A percentile compares a stretch with the other conserved stretches of the same genome.
Evolutionary conservation across 352 stramenopile species (phyloP).

Genomic region (Pythium folliculosum): DNA sequence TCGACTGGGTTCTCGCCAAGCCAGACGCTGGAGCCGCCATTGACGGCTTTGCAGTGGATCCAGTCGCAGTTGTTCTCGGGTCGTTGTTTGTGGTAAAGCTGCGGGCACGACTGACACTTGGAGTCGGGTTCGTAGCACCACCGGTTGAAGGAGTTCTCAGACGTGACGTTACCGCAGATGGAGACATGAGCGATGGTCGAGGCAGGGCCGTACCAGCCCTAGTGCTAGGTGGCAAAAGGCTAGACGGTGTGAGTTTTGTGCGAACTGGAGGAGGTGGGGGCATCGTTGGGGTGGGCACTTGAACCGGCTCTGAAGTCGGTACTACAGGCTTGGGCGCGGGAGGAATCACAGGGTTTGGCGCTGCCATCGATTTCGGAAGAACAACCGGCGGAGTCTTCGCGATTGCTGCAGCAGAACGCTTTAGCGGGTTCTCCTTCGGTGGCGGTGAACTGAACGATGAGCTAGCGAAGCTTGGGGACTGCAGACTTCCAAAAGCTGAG

Average conservation of each 20-base stretch:
- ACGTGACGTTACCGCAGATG: constrained; percentile 10
- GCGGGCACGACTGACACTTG: constrained; percentile 14
- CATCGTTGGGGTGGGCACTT: background rate
- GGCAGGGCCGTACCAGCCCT: constrained; percentile 2
- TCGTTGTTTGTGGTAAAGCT: constrained; percentile 17
- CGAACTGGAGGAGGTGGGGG: background rate
- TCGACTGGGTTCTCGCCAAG: constrained; percentile 17
- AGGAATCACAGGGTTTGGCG: background rate
- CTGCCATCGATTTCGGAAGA: background rate
- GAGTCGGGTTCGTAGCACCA: background rate
- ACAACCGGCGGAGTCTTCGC: constrained; percentile 32
- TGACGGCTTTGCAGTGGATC: background rate
- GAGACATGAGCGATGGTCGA: constrained; percentile 12
- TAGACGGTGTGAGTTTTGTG: constrained; percentile 4
- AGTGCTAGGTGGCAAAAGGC: constrained; percentile 1
- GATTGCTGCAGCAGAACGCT: constrained; percentile 35
- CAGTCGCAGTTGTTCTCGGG: background rate
- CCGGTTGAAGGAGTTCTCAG: background rate
- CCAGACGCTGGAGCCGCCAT: background rate
- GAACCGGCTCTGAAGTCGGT: background rate
- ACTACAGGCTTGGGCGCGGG: background rate
- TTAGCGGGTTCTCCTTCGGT: constrained; percentile 32
- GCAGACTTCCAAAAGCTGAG: constrained; percentile 1
- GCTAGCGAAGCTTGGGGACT: constrained; percentile 21
- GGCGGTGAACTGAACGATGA: constrained; percentile 17